phyloP scores from a whole-genome alignment of 1,139 yeast species.

The Candida sp. region DNA sequence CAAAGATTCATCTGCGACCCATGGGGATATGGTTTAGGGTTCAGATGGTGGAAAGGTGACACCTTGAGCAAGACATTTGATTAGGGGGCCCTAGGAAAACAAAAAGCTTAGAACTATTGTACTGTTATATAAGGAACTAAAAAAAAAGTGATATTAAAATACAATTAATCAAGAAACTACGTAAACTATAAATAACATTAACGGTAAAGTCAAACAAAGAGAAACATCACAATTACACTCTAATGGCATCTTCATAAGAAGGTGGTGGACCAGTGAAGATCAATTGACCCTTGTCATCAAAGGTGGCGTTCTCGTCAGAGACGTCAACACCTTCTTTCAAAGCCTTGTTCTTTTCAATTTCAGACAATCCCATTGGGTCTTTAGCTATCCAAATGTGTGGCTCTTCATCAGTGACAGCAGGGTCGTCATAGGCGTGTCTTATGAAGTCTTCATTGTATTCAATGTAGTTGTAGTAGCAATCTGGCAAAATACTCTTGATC shows the following conservation, averaged over 20 bases:
- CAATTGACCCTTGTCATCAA: constrained; percentile 57
- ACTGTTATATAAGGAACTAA: not conserved
- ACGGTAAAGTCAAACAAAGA: too few species aligned
- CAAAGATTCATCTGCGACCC: constrained; percentile 35
- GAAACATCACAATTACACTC: constrained; percentile 29
- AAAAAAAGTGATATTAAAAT: too few species aligned
- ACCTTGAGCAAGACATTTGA: constrained; percentile 21
- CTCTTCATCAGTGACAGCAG: constrained; percentile 61
- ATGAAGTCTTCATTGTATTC: constrained; percentile 47
- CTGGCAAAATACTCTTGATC: constrained; percentile 43
- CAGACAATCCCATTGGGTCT: constrained; percentile 73
- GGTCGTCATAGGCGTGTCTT: constrained; percentile 65
- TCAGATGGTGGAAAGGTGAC: constrained; percentile 42
- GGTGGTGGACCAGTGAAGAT: constrained; percentile 71
- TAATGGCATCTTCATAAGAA: constrained; percentile 47
- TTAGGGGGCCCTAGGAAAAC: constrained; percentile 4
- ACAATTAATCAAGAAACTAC: constrained; percentile 1
- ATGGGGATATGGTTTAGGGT: constrained; percentile 44
- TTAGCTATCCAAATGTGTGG: constrained; percentile 74
- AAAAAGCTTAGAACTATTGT: too few species aligned
- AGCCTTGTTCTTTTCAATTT: constrained; percentile 62
- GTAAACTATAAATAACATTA: not conserved
- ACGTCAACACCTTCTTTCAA: constrained; percentile 58
- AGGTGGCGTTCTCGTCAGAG: constrained; percentile 59
- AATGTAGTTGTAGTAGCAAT: constrained; percentile 43